phyloP scores from a whole-genome alignment of 1,284 basidiomycete genomes.

The Ustilago xerochloae region DNA sequence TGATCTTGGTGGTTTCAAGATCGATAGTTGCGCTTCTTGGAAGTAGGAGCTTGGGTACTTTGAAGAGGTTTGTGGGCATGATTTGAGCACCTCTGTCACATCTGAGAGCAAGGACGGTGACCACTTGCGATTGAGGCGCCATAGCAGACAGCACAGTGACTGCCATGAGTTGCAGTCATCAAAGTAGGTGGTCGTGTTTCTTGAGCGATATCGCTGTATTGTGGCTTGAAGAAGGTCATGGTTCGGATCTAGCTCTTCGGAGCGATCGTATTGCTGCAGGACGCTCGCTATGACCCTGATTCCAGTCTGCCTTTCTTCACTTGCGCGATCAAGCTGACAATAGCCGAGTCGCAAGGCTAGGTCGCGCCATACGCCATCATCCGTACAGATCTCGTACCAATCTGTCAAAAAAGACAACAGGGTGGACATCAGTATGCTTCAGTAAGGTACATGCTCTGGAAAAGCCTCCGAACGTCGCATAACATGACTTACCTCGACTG shows the following conservation, averaged over 20 bases:
- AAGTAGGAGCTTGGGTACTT: background rate
- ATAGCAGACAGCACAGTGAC: constrained; percentile 32
- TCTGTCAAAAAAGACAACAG: background rate
- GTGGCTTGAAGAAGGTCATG: constrained; percentile 21
- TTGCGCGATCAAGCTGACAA: constrained; percentile 11
- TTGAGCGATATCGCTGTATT: constrained; percentile 21
- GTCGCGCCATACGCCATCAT: constrained; percentile 25
- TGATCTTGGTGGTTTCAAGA: too few species aligned
- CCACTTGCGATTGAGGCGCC: constrained; percentile 42
- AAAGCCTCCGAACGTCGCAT: background rate
- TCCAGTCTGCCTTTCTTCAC: constrained; percentile 10
- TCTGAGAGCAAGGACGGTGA: background rate
- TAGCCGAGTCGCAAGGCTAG: constrained; percentile 25
- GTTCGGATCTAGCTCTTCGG: background rate
- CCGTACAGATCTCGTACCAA: constrained; percentile 25
- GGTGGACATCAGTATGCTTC: background rate
- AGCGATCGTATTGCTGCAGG: constrained; percentile 7
- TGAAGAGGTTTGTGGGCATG: background rate
- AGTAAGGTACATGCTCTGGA: background rate
- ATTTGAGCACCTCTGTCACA: background rate
- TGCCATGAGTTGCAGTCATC: constrained; percentile 29
- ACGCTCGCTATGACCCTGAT: constrained; percentile 22
- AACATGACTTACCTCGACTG: constrained; percentile 13
- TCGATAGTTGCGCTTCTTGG: too few species aligned
- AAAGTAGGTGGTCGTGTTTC: constrained; percentile 33